Evolutionary conservation across 495 filamentous ascomycete genomes (phyloP).

Genomic region (Diplogelasinospora grovesii): DNA sequence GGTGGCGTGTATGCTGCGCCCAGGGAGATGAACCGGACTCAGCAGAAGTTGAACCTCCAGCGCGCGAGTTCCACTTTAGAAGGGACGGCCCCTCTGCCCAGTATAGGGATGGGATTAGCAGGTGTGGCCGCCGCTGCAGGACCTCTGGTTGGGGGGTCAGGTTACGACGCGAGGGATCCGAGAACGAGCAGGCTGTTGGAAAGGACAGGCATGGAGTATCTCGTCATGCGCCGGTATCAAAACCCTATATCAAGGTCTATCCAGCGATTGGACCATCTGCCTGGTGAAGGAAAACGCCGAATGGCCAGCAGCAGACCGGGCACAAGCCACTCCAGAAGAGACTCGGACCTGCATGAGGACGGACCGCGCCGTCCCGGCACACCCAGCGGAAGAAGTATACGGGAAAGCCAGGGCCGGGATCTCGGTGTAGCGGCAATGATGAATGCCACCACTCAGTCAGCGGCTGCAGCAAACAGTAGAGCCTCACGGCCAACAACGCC

Average conservation of each 20-base stretch:
- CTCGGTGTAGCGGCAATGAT: background rate
- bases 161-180: conserved; percentile 43
- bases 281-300: conserved; percentile 39
- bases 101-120: conserved; percentile 23
- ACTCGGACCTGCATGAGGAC: conserved; percentile 9
- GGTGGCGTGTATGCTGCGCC: conserved; percentile 23
- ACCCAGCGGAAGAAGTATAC: too few species aligned
- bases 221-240: conserved; percentile 60
- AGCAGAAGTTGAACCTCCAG: conserved; percentile 67
- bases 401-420: conserved; percentile 2
- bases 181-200: conserved; percentile 53
- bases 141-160: conserved; percentile 31
- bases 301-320: conserved; percentile 29
- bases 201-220: conserved; percentile 57
- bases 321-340: conserved; percentile 10
- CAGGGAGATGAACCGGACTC: conserved; percentile 54
- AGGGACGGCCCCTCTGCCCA: conserved; percentile 36
- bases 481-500: conserved; percentile 25
- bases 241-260: conserved; percentile 57
- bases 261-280: conserved; percentile 43
- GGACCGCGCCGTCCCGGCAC: background rate
- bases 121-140: conserved; percentile 27
- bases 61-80: conserved; percentile 61
- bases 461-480: background rate
- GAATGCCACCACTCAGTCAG: too few species aligned